Base-by-base conservation (phyloP, 2,329 filamentous ascomycete genomes). In the Cladobotryum protrusum region DNA sequence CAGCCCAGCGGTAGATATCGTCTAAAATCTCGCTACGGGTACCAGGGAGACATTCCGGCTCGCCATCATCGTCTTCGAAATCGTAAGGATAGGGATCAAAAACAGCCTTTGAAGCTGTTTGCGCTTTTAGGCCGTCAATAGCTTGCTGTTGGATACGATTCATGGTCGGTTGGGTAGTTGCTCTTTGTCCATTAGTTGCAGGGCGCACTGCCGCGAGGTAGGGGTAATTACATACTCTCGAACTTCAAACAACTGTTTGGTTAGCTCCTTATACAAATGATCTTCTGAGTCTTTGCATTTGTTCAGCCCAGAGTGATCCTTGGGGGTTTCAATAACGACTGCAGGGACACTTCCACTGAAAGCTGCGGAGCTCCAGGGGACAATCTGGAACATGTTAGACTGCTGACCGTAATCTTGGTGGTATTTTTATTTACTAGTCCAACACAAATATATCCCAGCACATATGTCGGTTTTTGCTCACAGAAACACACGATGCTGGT, bases 221-320 rank as follows among this genome's bases (percentile, higher is more conserved):
- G 8, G 24, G 4, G 14, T 13, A 12, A 19, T 19, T 9, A 35
- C 48, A n/a, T 33, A 50, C 48, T 43, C 43, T 8, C 13, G 32
- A 6, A 50, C 33, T 3, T 2, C 12, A 5, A 15, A 11, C 1
- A 50, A 8, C 1, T 15, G 36, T 2, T 18, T 5, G 14, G 17
- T 46, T 4, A 51, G 33, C 14, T 35, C 18, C 12, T 15, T 33
- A 11, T 54, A 58, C 3, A 57, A 35, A 9, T 36, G 3, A 40
- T 57, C 55, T 0, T 50, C 35, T 8, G 9, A 17, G 4, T 43
- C 39, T 8, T 3, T 4, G 24, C 52, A 56, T 12, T 59, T 59
- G 39, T 59, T 59, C 1, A 59, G 48, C 2, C 56, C 52, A 4
- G 57, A 57, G 43, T 59, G 55, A 37, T 59, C 50, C 3, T 47